phyloP scores from a whole-genome alignment of 805 yeast species.

The Saccharomycopsis sp. region DNA sequence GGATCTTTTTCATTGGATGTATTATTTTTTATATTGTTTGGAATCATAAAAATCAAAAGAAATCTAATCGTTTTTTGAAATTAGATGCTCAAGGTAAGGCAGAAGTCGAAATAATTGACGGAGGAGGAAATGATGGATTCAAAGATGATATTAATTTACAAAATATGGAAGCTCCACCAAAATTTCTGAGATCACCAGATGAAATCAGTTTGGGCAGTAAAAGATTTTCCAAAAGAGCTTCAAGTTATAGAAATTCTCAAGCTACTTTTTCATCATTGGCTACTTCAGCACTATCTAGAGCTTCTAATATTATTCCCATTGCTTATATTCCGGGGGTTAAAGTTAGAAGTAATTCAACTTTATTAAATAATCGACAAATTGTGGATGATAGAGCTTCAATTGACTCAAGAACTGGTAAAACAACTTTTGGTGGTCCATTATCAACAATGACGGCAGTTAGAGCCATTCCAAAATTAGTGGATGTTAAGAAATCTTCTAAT shows the following conservation, averaged over 20 bases:
- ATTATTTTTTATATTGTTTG: conserved; percentile 14
- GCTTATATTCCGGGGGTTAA: conserved; percentile 95
- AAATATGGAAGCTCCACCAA: not conserved
- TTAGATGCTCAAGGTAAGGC: conserved; percentile 17
- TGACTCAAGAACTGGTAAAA: conserved; percentile 10
- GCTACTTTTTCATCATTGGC: conserved; percentile 29
- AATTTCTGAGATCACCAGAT: conserved; percentile 1
- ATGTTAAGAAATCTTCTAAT: conserved; percentile 18
- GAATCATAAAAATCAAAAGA: conserved; percentile 14
- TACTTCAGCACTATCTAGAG: conserved; percentile 61
- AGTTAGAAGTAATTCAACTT: conserved; percentile 36
- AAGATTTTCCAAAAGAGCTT: conserved; percentile 4
- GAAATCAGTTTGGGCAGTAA: not conserved
- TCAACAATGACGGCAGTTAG: conserved; percentile 58
- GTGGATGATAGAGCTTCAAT: conserved; percentile 29
- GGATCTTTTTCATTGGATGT: conserved; percentile 10
- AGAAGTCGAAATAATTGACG: conserved; percentile 5
- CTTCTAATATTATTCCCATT: conserved; percentile 81
- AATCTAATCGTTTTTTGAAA: conserved; percentile 10
- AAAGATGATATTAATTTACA: not conserved
- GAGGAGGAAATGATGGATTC: conserved; percentile 1
- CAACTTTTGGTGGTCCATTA: conserved; percentile 34
- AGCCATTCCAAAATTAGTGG: conserved; percentile 65
- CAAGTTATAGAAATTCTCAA: conserved; percentile 8
- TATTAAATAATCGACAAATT: conserved; percentile 17